Evolutionary conservation across 768 basidiomycete genomes (phyloP), one percentile per base, ranked within the genome.

Genomic region (Russula earlei): DNA sequence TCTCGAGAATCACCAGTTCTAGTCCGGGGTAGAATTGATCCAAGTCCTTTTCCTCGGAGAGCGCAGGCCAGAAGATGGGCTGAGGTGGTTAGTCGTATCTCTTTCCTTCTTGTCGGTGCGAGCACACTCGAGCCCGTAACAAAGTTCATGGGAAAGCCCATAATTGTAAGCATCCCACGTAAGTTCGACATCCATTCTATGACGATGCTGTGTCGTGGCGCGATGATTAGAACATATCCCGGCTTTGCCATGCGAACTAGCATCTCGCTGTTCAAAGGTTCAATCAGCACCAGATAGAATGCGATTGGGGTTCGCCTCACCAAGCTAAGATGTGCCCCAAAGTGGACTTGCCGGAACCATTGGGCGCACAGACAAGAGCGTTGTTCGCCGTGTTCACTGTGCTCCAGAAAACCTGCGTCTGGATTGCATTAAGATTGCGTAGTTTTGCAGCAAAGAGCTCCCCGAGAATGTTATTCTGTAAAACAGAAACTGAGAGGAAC

Each of bases 391-490:
- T 85, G 64, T 84, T 80, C 49, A 84, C 71, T 15, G 88, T 63
- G 38, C 82, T 81, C 91, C 95, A 98, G 67, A 88, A 89, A 7
- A 80, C 74, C 60, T 98, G 95, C 0, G 87, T 90, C 66, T 99
- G 96, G 1, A 96, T 82, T 1, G 83, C 80, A 64, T 92, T 96
- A 67, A 98, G 76, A 29, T 77, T 75, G 22, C 71, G 73, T 25
- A 85, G 59, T 42, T 70, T 74, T 2, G 69, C 65, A 14, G 74
- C 67, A 60, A 85, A 77, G 2, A 75, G 56, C 19, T 72, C 68
- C 62, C 76, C 72, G 4, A 87, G 66, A 2, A 66, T 55, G 0
- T 73, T 68, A 56, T 81, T 70, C 44, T 74, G 74, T 14, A 89
- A 65, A 6, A 75, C 72, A 15, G 78, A 76, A 24, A 80, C 71